Conservation (phyloP, 768 basidiomycete species). For the Exidia glandulosa region DNA sequence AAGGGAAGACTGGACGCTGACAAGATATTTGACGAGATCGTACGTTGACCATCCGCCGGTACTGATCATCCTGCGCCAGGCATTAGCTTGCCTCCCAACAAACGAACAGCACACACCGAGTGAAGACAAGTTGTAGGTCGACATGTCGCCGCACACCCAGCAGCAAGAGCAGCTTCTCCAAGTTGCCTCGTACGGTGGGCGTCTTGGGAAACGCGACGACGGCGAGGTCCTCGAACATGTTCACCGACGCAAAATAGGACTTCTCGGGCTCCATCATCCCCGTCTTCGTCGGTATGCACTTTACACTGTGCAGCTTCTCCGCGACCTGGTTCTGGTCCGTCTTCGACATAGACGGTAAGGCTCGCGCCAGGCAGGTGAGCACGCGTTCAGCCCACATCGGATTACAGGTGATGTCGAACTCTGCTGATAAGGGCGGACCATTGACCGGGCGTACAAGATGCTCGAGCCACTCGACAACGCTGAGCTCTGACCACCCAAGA, state of each 20-base stretch:
- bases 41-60: constrained; percentile 83
- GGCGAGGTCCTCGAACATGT: constrained; percentile 83
- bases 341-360: constrained; percentile 57
- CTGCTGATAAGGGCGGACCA: constrained; percentile 28
- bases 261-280: constrained; percentile 67
- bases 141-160: constrained; percentile 87
- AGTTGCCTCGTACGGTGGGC: constrained; percentile 45
- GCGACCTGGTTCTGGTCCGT: constrained; percentile 37
- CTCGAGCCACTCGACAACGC: constrained; percentile 62
- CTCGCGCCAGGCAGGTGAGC: constrained; percentile 48
- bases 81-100: not conserved
- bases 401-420: constrained; percentile 55
- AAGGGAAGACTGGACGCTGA: constrained; percentile 61
- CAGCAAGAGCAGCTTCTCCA: constrained; percentile 60
- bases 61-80: constrained; percentile 58
- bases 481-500: constrained; percentile 75
- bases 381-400: constrained; percentile 74
- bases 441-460: constrained; percentile 42
- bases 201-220: constrained; percentile 64
- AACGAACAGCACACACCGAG: constrained; percentile 37
- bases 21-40: constrained; percentile 80
- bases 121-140: constrained; percentile 87
- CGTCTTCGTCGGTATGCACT: constrained; percentile 58
- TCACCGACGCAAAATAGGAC: constrained; percentile 75
- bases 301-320: constrained; percentile 33